Conservation (phyloP, 106 monocot genomes). For the Dendrobium officinale region DNA sequence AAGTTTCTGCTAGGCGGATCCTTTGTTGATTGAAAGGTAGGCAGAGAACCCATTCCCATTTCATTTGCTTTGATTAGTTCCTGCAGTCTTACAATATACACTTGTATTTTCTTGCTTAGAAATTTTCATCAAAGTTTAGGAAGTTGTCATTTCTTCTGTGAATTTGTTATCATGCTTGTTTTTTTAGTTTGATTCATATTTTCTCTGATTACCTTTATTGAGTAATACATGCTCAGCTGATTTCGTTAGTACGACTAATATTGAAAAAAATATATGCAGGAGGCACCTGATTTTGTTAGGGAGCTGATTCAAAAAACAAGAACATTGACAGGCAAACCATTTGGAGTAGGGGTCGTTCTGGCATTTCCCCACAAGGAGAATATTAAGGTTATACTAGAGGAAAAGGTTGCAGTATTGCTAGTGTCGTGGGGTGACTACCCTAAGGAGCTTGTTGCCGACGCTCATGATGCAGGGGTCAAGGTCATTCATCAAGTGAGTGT, state of each 20-base stretch:
- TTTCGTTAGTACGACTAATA: background rate
- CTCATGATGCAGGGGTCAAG: slow-evolving; percentile 64
- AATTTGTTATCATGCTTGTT: background rate
- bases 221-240: background rate
- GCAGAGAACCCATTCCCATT: background rate
- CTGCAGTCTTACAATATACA: background rate
- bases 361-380: slow-evolving; percentile 57
- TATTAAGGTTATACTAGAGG: slow-evolving; percentile 60
- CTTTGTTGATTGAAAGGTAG: background rate
- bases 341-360: slow-evolving; percentile 59
- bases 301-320: slow-evolving; percentile 57
- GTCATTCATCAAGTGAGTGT: slow-evolving; percentile 75
- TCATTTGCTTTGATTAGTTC: background rate
- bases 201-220: background rate
- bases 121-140: background rate
- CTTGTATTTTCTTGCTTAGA: background rate
- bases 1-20: background rate
- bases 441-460: slow-evolving; percentile 51
- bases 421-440: slow-evolving; percentile 81
- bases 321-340: slow-evolving; percentile 58
- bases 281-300: slow-evolving; percentile 59
- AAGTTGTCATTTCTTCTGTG: background rate
- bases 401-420: slow-evolving; percentile 53
- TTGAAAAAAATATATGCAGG: slow-evolving; percentile 21
- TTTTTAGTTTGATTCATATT: background rate